Conservation (phyloP, 176 grass and related monocot species). For the Urochloa ruziziensis region DNA sequence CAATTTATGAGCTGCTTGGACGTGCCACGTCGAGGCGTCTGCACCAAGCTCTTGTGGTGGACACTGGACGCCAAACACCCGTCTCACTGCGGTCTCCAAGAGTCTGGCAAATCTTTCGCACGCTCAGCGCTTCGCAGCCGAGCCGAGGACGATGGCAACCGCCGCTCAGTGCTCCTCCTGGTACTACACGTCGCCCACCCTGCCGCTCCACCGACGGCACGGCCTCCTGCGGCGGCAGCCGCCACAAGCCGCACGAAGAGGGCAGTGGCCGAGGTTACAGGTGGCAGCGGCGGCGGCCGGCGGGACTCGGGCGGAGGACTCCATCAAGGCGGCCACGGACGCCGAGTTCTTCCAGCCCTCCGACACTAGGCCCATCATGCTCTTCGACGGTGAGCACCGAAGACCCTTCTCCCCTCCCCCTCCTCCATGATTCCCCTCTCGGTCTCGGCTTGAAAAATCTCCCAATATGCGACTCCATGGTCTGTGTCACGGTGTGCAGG, state of each 20-base stretch:
- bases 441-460: not conserved
- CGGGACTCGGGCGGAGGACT: conserved; percentile 20
- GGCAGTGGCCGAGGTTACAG: conserved; percentile 8
- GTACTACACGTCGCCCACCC: conserved; percentile 13
- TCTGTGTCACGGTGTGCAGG: conserved; percentile 31
- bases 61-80: too few species aligned
- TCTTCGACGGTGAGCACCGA: conserved; percentile 66
- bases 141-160: not conserved
- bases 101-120: not conserved
- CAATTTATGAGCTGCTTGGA: conserved; percentile 13
- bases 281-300: not conserved
- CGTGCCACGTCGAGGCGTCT: conserved; percentile 18
- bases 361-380: conserved; percentile 80
- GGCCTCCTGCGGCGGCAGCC: not conserved
- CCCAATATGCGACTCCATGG: not conserved
- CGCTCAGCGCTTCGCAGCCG: not conserved
- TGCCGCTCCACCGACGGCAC: not conserved
- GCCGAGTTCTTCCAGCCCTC: conserved; percentile 68
- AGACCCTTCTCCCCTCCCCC: not conserved
- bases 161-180: not conserved
- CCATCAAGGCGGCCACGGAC: conserved; percentile 51
- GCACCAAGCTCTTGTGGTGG: not conserved
- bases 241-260: not conserved
- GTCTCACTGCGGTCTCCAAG: not conserved
- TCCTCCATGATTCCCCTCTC: not conserved